Percentiles rank a stretch among this genome's conserved stretches.
Conservation (phyloP, 352 stramenopile species). For the Pseudoperonospora humuli region DNA sequence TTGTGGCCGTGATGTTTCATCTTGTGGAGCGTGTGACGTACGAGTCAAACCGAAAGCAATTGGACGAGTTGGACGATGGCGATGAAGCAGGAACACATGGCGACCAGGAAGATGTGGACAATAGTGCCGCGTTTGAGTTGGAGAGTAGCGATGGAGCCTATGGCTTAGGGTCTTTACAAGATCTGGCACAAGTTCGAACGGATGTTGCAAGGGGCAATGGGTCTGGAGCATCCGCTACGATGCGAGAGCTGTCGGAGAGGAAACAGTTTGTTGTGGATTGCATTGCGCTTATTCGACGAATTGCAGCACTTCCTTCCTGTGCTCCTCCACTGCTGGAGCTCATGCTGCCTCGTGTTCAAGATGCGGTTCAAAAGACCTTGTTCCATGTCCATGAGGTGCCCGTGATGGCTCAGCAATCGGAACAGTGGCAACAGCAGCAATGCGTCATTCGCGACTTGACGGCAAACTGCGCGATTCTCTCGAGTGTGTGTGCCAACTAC, state of each 20-base stretch:
- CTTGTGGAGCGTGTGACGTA: conserved; percentile 67
- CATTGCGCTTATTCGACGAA: conserved; percentile 59
- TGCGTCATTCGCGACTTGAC: conserved; percentile 54
- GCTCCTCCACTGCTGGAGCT: conserved; percentile 42
- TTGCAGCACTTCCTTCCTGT: conserved; percentile 51
- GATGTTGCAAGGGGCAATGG: conserved; percentile 31
- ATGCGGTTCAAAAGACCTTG: conserved; percentile 29
- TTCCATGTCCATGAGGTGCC: conserved; percentile 46
- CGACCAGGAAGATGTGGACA: conserved; percentile 37
- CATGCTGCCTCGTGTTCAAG: conserved; percentile 42
- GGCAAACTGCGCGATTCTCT: conserved; percentile 45
- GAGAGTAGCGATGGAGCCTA: conserved; percentile 28
- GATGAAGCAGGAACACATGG: conserved; percentile 25
- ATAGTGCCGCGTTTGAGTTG: conserved; percentile 26
- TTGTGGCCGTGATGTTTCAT: conserved; percentile 72
- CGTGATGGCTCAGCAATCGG: conserved; percentile 27
- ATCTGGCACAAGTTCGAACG: conserved; percentile 57
- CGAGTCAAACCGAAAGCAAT: conserved; percentile 48
- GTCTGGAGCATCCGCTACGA: conserved; percentile 12
- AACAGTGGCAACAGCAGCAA: conserved; percentile 43
- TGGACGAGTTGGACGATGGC: conserved; percentile 53
- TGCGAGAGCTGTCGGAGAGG: conserved; percentile 52
- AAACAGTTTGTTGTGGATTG: conserved; percentile 74
- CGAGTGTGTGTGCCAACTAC: conserved; percentile 50
- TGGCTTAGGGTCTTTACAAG: conserved; percentile 53